Base-by-base conservation (phyloP, 306 rosid genomes). In the Rosa lucieae region DNA sequence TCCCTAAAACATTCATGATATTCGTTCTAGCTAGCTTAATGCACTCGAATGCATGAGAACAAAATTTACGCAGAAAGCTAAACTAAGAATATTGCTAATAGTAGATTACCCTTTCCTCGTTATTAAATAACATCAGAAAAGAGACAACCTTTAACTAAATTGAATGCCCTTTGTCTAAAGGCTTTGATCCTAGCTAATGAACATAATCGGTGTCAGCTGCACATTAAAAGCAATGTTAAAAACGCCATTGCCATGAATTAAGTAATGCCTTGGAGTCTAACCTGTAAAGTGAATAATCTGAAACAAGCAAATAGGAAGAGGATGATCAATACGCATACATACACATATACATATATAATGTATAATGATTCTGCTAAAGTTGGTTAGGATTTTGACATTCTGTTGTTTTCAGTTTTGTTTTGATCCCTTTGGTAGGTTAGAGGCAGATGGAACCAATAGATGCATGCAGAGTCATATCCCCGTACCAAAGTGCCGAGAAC, bases 391-490 rank as follows among this genome's bases (percentile, higher is more conserved):
- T 37, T 84, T 82, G 85, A 82, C 86, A 58, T 85, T 58, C 56
- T 73, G 80, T 71, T 81, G 78, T 53, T 82, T 81, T 84, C 73
- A 61, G 67, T 40, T 47, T 84, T 77, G 86, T 79, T 76, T 81
- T 78, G 80, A 81, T 84, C 72, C 75, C 70, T 62, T 84, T 82
- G 85, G 77, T 79, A 62, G 86, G 84, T 84, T 74, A 74, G 43
- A 69, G 80, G 63, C 82, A 73, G 81, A 83, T 74, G 89, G 89
- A 83, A 79, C 82, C 83, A 84, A 88, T 83, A n/a, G 83, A 88
- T 69, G 87, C 74, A 53, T 72, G 86, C 78, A 74, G 76, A 74
- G 86, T 82, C 81, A 82, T 39, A 35, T 86, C 75, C 79, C 70
- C 80, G 23, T 47, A 67, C 70, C 75, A 80, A 78, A 56, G 73